Percentiles rank a stretch among this genome's conserved stretches.
These are phyloP conservation scores for Zalaria obscura DNA, from an alignment of 2,329 filamentous ascomycete genomes.

Conservation along the genomic window DNA sequence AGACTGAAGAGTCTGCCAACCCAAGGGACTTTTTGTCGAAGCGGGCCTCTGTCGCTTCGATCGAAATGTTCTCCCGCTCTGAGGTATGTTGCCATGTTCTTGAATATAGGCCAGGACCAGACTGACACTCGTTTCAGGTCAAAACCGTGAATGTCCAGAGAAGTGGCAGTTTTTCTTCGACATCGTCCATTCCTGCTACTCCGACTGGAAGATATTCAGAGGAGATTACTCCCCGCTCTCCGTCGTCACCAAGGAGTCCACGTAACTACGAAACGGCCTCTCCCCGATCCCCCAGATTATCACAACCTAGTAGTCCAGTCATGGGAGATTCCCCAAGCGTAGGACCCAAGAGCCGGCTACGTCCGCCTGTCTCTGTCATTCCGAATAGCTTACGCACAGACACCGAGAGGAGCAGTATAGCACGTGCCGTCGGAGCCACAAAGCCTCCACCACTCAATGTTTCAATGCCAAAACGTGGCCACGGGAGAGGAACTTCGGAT, in stretches of 20 bases:
- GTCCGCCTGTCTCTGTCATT: slow-evolving; percentile 2
- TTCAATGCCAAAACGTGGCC: slow-evolving; percentile 26
- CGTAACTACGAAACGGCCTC: not conserved
- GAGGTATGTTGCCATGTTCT: not conserved
- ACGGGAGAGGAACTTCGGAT: not conserved
- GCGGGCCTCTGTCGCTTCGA: slow-evolving; percentile 5
- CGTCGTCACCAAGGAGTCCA: not conserved
- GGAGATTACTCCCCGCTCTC: not conserved
- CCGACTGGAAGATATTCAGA: not conserved
- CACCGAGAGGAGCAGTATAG: slow-evolving; percentile 4
- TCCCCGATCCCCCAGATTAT: not conserved
- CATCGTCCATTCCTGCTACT: not conserved
- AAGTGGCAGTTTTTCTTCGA: not conserved
- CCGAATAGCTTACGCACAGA: slow-evolving; percentile 6
- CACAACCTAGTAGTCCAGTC: not conserved
- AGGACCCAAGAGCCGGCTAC: not conserved
- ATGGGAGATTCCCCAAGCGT: not conserved
- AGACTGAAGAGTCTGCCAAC: not conserved
- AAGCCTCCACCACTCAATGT: slow-evolving; percentile 26
- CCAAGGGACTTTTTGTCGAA: slow-evolving; percentile 1
- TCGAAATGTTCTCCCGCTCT: slow-evolving; percentile 3
- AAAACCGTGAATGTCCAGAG: slow-evolving; percentile 3
- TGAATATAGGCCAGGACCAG: not conserved
- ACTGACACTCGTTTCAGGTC: not conserved
- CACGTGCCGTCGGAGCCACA: not conserved